A percentile compares a stretch with the other conserved stretches of the same genome.
Conservation (phyloP, 2,329 filamentous ascomycete genomes). For the Colletotrichum salicis region DNA sequence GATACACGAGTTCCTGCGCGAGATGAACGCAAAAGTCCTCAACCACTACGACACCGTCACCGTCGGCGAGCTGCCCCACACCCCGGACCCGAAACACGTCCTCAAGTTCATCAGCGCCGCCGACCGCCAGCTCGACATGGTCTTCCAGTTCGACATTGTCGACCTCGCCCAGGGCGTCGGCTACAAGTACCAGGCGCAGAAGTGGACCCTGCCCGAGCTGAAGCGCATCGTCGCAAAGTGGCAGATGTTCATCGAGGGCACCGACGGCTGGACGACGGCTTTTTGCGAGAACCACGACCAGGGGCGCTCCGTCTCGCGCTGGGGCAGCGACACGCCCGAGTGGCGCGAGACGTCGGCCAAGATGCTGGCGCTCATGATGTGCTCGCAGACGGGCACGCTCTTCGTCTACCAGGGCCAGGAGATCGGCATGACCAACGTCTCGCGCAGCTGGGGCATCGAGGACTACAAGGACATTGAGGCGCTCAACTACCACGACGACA, state of each 20-base stretch:
- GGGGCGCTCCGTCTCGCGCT: constrained; percentile 65
- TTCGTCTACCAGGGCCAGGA: constrained; percentile 70
- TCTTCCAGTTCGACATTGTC: constrained; percentile 75
- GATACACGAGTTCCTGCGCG: constrained; percentile 74
- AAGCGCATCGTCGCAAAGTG: constrained; percentile 60
- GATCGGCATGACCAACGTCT: constrained; percentile 66
- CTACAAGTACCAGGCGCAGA: constrained; percentile 59
- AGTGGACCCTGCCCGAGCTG: constrained; percentile 59
- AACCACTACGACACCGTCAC: constrained; percentile 73
- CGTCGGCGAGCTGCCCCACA: constrained; percentile 75
- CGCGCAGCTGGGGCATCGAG: constrained; percentile 57
- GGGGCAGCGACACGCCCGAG: constrained; percentile 55
- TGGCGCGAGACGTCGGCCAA: constrained; percentile 60
- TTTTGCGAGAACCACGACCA: constrained; percentile 73
- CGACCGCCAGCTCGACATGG: constrained; percentile 73
- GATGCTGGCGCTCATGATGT: constrained; percentile 61
- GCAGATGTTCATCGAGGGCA: constrained; percentile 62
- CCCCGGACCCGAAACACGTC: constrained; percentile 67
- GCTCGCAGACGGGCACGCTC: constrained; percentile 60
- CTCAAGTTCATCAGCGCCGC: constrained; percentile 68
- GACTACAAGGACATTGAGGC: constrained; percentile 62
- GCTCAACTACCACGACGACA: constrained; percentile 56
- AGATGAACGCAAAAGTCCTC: constrained; percentile 70
- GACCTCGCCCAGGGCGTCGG: constrained; percentile 66
- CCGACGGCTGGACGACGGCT: constrained; percentile 66